Percentiles rank a stretch among this genome's conserved stretches.
Evolutionary conservation across 108 stramenopile species (phyloP).

Genomic region (Fistulifera pelliculosa): DNA sequence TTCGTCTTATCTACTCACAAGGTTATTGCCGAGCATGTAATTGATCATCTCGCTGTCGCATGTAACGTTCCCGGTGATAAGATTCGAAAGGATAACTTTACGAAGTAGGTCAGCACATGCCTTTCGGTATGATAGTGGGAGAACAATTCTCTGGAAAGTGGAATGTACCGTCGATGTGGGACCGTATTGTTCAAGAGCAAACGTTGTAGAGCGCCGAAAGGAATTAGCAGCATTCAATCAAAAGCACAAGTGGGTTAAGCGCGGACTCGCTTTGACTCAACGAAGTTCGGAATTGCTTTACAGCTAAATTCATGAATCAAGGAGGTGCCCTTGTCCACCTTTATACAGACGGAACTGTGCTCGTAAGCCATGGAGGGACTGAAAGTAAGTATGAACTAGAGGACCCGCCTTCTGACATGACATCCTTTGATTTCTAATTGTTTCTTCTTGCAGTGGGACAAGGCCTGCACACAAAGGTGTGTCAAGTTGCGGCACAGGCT

Average conservation of each 20-base stretch:
- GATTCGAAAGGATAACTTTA: constrained; percentile 75
- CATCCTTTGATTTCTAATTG: no score
- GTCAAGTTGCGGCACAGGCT: constrained; percentile 88
- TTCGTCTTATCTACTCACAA: not conserved
- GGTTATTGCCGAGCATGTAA: constrained; percentile 59
- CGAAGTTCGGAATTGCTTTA: constrained; percentile 92
- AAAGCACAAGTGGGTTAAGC: constrained; percentile 75
- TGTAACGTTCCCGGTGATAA: constrained; percentile 45
- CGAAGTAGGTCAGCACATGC: constrained; percentile 59
- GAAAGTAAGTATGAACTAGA: no score
- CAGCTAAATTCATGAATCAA: constrained; percentile 84
- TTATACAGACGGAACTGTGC: constrained; percentile 88
- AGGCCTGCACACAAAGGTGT: constrained; percentile 92
- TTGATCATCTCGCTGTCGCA: constrained; percentile 81
- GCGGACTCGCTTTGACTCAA: constrained; percentile 81
- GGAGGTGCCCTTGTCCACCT: constrained; percentile 92
- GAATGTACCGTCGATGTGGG: constrained; percentile 81
- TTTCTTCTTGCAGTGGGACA: no score
- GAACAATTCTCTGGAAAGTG: constrained; percentile 54
- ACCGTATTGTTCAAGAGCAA: constrained; percentile 45
- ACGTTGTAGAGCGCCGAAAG: constrained; percentile 46
- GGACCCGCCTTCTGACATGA: no score
- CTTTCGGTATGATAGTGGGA: constrained; percentile 78
- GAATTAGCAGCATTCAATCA: constrained; percentile 74
- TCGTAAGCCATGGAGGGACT: constrained; percentile 90